Evolutionary conservation across 176 grass and related monocot species (phyloP), one percentile per base, ranked within the genome.

Genomic region (Phoenix dactylifera): DNA sequence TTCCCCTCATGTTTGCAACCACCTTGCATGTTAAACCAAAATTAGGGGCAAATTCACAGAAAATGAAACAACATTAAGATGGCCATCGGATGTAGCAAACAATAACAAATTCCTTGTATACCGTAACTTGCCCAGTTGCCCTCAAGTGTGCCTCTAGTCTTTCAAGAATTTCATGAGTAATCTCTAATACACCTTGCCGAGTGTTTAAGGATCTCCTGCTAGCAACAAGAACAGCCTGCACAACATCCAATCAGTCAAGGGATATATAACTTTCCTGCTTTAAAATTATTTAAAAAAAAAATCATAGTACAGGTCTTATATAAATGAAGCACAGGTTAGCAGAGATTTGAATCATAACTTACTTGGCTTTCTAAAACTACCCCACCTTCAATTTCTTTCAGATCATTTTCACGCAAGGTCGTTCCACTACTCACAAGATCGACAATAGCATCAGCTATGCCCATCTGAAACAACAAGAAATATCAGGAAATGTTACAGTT

Each of bases 391-490:
- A 98, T 75, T 83, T 98, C 93, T 81, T 98, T 98, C 60, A 98
- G 69, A 76, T 98, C 88, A 66, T 98, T 98, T 70, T 98, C 93
- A 24, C 82, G 84, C 70, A 98, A 80, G 22, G 93, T 98, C 1
- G 67, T 92, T 72, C 87, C 93, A 51, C 93, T 98, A 77, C 93
- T 98, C 70, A 98, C 87, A 1, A 97, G 93, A 85, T 98, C 93
- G 55, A 98, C 63, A 32, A 98, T 98, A 72, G 68, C 87, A 81
- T 98, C 93, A 72, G 84, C 84, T 81, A 79, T 98, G 62, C 93
- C 93, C 93, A 98, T 92, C 93, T 92, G 70, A 62, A 73, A 12
- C 39, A 72, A 56, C 16, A 76, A 6, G 70, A 71, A 62, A 25
- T 26, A 70, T 18, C 32, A 12, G 16, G 23, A 19, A 52, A 39